Percentiles rank a stretch among this genome's conserved stretches.
These are phyloP conservation scores for Canavalia gladiata DNA, from an alignment of 306 rosid genomes.

Conservation along the genomic window DNA sequence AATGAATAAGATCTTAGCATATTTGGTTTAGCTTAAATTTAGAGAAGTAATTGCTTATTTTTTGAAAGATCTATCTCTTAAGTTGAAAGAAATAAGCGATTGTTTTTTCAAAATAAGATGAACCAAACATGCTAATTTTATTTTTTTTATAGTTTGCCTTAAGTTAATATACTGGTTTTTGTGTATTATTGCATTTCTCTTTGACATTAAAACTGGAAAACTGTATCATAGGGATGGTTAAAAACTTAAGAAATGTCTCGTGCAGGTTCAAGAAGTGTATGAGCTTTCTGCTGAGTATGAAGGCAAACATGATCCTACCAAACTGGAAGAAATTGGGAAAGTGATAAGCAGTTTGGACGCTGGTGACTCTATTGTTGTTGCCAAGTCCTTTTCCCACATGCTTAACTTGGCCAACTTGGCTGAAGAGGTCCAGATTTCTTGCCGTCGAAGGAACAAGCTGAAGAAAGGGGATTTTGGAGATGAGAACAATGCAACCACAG, in stretches of 20 bases:
- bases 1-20: neutral
- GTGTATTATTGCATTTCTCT: slow-evolving; percentile 15
- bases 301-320: slow-evolving; percentile 83
- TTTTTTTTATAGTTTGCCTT: neutral
- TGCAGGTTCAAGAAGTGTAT: slow-evolving; percentile 92
- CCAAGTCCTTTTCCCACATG: slow-evolving; percentile 95
- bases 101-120: no score
- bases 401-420: slow-evolving; percentile 99
- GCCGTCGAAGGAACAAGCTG: slow-evolving; percentile 87
- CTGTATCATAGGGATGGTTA: slow-evolving; percentile 12
- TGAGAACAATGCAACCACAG: slow-evolving; percentile 92
- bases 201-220: slow-evolving; percentile 28
- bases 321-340: slow-evolving; percentile 88
- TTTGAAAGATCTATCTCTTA: no score
- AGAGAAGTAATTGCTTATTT: no score
- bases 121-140: no score
- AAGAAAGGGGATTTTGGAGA: slow-evolving; percentile 89
- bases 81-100: no score
- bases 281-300: slow-evolving; percentile 98
- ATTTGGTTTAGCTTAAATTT: no score
- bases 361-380: slow-evolving; percentile 93
- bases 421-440: slow-evolving; percentile 98
- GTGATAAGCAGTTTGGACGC: slow-evolving; percentile 90
- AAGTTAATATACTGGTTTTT: neutral
- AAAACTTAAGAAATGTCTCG: slow-evolving; percentile 20